Base-by-base conservation (phyloP, 805 yeast genomes). In the Candida chauliodis region DNA sequence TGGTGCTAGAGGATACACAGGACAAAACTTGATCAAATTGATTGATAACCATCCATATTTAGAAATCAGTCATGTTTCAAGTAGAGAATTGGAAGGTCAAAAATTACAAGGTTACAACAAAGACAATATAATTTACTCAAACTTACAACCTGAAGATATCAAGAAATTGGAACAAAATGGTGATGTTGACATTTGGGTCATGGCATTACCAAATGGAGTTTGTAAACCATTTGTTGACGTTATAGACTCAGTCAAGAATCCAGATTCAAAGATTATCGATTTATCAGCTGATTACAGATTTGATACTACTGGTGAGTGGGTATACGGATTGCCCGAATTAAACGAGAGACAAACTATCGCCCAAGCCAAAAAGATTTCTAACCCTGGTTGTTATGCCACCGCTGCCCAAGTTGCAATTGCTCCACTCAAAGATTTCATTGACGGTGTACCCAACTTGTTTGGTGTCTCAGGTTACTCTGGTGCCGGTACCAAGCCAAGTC, bases 351-450 rank as follows among this genome's bases (percentile, higher is more conserved):
- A 66, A 8, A 56, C 56, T 8, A 84, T 93, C 51, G 76, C 84
- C 25, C 55, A 68, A 10, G 91, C 98, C 14, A 59, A 75, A 53
- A 86, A 84, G 58, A 85, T 93, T 45, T 82, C 97, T 4, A 93
- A 93, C 66, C 99, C 99, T 2, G 99, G 99, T 34, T 93, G 99
- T 71, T 93, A 90, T 59, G 97, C 99, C n/a, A 93, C 99, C 32
- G 97, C 95, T 42, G 93, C 97, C 10, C 98, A 93, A 70, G 65
- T 89, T 18, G 90, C 95, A 10, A 81, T 93, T 57, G 81, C 91
- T 34, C 99, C 99, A 24, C 69, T 93, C 51, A 63, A 75, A n/a
- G 78, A 80, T 34, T 76, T 76, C 53, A 70, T 80, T 28, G 64
- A 69, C 10, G 93, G 93, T 24, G 69, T 74, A 20, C 98, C 99